Evolutionary conservation across 257 asterid species (phyloP).

Genomic region (Przewalskia tangutica): DNA sequence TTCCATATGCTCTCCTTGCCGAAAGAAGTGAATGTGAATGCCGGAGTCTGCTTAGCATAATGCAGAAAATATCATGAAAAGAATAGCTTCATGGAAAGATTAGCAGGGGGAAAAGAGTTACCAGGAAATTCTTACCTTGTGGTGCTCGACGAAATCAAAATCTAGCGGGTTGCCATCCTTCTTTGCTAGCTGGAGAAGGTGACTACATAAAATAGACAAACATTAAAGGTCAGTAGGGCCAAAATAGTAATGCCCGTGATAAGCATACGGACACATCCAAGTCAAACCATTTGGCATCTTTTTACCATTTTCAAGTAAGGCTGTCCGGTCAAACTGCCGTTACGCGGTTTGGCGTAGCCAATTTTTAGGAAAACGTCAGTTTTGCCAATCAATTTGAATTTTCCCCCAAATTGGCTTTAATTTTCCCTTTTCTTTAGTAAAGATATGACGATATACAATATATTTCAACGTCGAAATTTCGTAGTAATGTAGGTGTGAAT

Average conservation of each 20-base stretch:
- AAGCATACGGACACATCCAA: background rate
- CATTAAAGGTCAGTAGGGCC: background rate
- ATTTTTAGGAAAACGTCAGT: too few species aligned
- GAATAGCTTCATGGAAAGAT: background rate
- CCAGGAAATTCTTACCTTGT: slow-evolving; percentile 46
- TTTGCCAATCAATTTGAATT: too few species aligned
- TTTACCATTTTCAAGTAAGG: background rate
- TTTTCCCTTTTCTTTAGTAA: too few species aligned
- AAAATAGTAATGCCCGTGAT: background rate
- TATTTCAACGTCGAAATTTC: too few species aligned
- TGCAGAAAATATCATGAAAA: slow-evolving; percentile 9
- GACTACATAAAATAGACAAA: slow-evolving; percentile 40
- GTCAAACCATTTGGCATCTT: background rate
- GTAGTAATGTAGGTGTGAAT: too few species aligned
- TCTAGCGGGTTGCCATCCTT: slow-evolving; percentile 83
- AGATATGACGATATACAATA: too few species aligned
- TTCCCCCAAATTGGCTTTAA: too few species aligned
- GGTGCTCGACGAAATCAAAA: slow-evolving; percentile 83
- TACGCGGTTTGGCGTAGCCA: too few species aligned
- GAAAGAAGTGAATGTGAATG: slow-evolving; percentile 76
- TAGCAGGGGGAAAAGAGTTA: background rate
- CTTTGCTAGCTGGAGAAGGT: slow-evolving; percentile 77
- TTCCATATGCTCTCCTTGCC: slow-evolving; percentile 92
- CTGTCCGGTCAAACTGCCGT: too few species aligned
- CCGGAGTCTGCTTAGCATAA: slow-evolving; percentile 45